A percentile compares a stretch with the other conserved stretches of the same genome.
Evolutionary conservation across 1,284 basidiomycete species (phyloP).

Genomic region (Anthracocystis setariae): DNA sequence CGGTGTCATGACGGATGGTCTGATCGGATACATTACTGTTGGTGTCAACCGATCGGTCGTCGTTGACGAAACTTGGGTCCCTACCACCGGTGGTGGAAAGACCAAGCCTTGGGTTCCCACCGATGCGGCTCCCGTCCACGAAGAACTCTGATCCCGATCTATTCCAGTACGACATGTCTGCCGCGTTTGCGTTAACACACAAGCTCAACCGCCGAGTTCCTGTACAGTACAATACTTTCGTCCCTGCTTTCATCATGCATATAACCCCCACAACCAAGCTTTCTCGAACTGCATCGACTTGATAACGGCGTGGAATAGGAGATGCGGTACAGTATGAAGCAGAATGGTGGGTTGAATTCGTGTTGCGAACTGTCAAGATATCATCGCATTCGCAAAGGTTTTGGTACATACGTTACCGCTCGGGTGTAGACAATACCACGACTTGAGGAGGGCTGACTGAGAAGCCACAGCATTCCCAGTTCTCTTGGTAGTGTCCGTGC

Average conservation of each 20-base stretch:
- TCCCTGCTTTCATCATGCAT: background rate
- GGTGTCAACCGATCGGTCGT: constrained; percentile 65
- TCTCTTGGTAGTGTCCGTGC: too few species aligned
- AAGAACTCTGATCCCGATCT: constrained; percentile 31
- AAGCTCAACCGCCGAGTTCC: background rate
- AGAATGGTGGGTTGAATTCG: too few species aligned
- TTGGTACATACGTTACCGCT: too few species aligned
- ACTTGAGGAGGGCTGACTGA: too few species aligned
- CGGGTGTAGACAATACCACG: too few species aligned
- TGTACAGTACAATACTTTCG: constrained; percentile 1
- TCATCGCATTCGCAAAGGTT: too few species aligned
- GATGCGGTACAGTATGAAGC: too few species aligned
- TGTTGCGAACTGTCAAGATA: too few species aligned
- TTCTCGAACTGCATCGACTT: too few species aligned
- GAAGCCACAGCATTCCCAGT: too few species aligned
- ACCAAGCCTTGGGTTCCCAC: constrained; percentile 38
- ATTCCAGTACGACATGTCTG: background rate
- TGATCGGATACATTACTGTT: constrained; percentile 70
- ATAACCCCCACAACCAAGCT: background rate
- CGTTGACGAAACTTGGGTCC: constrained; percentile 52
- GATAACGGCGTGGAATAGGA: too few species aligned
- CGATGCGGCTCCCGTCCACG: constrained; percentile 24
- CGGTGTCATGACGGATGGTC: constrained; percentile 69
- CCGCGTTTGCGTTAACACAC: background rate
- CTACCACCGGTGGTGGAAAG: constrained; percentile 44